Base-by-base conservation (phyloP, 345 rosid genomes). In the Gossypium sturtianum region DNA sequence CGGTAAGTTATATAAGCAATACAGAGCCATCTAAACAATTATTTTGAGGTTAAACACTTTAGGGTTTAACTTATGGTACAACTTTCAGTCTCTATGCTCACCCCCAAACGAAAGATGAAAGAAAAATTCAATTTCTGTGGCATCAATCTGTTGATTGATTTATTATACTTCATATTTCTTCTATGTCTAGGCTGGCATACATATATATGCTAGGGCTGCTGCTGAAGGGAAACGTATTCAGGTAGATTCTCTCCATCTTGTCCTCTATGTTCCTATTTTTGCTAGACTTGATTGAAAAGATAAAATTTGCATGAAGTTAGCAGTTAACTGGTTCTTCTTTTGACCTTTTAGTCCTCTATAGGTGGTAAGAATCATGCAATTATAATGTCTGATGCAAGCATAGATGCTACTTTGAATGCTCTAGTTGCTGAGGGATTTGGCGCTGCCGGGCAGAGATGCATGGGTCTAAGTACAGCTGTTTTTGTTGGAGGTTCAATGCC, bases 331-430 rank as follows among this genome's bases (percentile, higher is more conserved):
- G 74, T 25, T 78, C 49, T 69, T 70, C 22, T 70, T 69, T 76
- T 73, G 71, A 56, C 61, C 25, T 73, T 25, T 72, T 82, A 89
- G 94, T 80, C 78, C 79, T 85, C 77, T 78, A 68, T 72, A 70
- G 87, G 87, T 74, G 85, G 81, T 51, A 89, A 84, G 73, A 85
- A 81, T 80, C 81, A 83, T 70, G 90, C 88, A 17, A 82, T 89
- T 64, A 86, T 89, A 82, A 85, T 87, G 94, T 86, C 89, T 79
- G 94, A 87, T 82, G 91, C 91, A 74, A 85, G 72, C 61, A 52
- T 77, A 62, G 94, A 83, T 61, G 84, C 86, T 78, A 87, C 94
- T 77, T 45, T 89, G 78, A 79, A 82, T 80, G 83, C 87, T 70
- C 38, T 89, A 52, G 90, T 78, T 74, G 84, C 89, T 68, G 82